These are phyloP conservation scores for Thymus quinquecostatus DNA, from an alignment of 257 asterid genomes.

Conservation along the genomic window DNA sequence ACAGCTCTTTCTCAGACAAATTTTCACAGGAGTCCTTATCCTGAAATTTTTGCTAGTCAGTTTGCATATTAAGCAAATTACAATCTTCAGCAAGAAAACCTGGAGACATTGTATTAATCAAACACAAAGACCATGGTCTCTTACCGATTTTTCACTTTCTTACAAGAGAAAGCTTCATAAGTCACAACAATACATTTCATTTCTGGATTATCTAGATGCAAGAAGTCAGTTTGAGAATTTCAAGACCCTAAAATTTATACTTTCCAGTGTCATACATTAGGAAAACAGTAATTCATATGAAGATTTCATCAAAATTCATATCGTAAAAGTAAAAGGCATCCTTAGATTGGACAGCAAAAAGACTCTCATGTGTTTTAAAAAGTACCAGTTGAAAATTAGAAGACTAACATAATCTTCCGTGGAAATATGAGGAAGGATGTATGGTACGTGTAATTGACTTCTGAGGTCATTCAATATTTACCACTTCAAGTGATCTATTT, in stretches of 20 bases:
- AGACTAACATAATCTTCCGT: background rate
- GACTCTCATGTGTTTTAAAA: background rate
- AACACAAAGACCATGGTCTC: slow-evolving; percentile 1
- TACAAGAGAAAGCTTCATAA: background rate
- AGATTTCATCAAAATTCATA: background rate
- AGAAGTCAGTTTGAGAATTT: background rate
- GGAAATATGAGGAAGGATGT: background rate
- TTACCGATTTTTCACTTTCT: background rate
- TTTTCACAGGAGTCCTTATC: slow-evolving; percentile 62
- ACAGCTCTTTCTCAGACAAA: slow-evolving; percentile 65
- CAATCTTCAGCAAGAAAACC: slow-evolving; percentile 19
- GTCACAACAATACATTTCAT: background rate
- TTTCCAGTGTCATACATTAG: background rate
- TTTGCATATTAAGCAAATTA: slow-evolving; percentile 7
- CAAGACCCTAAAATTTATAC: background rate
- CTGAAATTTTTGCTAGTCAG: slow-evolving; percentile 48
- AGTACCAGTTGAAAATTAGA: background rate
- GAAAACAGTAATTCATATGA: background rate
- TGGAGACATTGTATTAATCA: background rate
- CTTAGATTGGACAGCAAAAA: background rate
- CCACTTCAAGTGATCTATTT: background rate
- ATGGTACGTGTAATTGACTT: background rate
- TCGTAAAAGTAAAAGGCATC: background rate
- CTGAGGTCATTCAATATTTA: background rate
- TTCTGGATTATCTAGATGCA: background rate